Percentiles rank a stretch among this genome's conserved stretches.
Evolutionary conservation across 305 asterid species (phyloP).

Genomic region (Rubia tinctorum): DNA sequence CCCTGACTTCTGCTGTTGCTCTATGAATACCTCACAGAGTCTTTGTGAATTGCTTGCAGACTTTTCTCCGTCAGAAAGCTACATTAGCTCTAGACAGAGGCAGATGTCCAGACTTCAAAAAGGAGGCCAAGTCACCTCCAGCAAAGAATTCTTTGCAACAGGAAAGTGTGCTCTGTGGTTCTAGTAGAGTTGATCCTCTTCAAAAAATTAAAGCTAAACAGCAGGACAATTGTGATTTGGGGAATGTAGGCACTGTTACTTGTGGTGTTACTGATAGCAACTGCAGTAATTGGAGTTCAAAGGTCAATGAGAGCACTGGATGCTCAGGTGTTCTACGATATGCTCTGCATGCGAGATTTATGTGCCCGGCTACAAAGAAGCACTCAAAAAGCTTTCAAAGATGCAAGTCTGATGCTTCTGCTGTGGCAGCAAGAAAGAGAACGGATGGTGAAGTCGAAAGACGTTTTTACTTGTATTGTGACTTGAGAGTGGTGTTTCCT

Average conservation of each 20-base stretch:
- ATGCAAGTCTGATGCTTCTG: conserved; percentile 51
- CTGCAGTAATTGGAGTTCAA: conserved; percentile 39
- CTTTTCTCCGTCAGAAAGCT: conserved; percentile 85
- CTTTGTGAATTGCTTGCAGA: conserved; percentile 36
- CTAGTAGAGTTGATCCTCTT: conserved; percentile 21
- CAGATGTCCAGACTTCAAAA: conserved; percentile 35
- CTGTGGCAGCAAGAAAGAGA: conserved; percentile 41
- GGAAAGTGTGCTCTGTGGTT: conserved; percentile 24
- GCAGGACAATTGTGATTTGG: conserved; percentile 25
- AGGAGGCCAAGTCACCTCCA: conserved; percentile 27
- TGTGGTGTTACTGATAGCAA: conserved; percentile 38
- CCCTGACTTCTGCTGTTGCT: neutral
- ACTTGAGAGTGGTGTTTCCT: conserved; percentile 94
- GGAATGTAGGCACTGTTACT: conserved; percentile 15
- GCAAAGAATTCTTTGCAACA: conserved; percentile 30
- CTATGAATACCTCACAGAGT: neutral
- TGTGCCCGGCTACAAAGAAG: conserved; percentile 66
- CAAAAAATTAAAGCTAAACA: conserved; percentile 22
- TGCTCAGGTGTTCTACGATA: conserved; percentile 74
- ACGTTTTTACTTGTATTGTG: conserved; percentile 77
- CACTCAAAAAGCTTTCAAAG: conserved; percentile 40
- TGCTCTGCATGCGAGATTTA: conserved; percentile 79
- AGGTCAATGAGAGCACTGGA: conserved; percentile 51
- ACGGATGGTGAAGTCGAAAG: conserved; percentile 47
- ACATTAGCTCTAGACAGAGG: conserved; percentile 57